These are phyloP conservation scores for Coccomyxa subellipsoidea DNA, from an alignment of 163 green algal species.

Conservation along the genomic window DNA sequence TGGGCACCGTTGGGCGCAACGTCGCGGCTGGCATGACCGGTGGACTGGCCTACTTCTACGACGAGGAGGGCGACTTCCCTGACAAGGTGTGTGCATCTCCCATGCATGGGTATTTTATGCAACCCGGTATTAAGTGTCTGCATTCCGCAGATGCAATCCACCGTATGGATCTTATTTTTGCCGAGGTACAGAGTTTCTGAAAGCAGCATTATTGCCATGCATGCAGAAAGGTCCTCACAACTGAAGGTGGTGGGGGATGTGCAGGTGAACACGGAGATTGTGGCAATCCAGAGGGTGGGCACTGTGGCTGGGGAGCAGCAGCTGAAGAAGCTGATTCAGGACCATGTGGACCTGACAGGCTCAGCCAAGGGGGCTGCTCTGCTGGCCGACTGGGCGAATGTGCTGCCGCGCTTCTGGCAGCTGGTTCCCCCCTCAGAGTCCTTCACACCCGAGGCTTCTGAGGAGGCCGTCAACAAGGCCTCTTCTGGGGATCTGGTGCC, in stretches of 20 bases:
- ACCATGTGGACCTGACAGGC: slow-evolving; percentile 81
- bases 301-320: slow-evolving; percentile 83
- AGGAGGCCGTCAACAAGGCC: background rate
- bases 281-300: slow-evolving; percentile 84
- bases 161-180: no score
- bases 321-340: slow-evolving; percentile 78
- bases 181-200: no score
- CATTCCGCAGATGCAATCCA: no score
- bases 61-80: slow-evolving; percentile 88
- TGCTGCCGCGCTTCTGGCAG: slow-evolving; percentile 92
- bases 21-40: slow-evolving; percentile 98
- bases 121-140: no score
- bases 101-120: background rate
- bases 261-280: slow-evolving; percentile 94
- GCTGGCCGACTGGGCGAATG: slow-evolving; percentile 78
- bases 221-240: no score
- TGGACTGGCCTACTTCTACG: slow-evolving; percentile 96
- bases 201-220: no score
- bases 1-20: slow-evolving; percentile 80
- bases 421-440: slow-evolving; percentile 79
- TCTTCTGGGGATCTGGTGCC: background rate
- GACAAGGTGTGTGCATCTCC: slow-evolving; percentile 54
- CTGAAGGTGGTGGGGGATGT: background rate
- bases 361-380: slow-evolving; percentile 71
- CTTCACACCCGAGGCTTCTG: background rate